These are phyloP conservation scores for Phytopythium vexans DNA, from an alignment of 352 stramenopile genomes.

Conservation along the genomic window DNA sequence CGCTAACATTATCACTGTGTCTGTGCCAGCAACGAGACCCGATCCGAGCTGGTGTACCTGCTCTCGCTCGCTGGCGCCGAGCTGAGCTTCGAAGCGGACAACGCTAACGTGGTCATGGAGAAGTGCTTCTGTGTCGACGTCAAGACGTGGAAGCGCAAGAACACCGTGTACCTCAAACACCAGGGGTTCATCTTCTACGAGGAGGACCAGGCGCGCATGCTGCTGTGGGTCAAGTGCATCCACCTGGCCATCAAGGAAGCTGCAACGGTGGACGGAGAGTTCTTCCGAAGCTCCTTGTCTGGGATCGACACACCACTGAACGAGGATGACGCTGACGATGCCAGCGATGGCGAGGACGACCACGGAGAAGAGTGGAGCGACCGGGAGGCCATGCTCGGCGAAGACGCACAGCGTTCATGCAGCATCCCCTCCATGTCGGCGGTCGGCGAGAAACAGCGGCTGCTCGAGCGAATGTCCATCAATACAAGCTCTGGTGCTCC, in stretches of 20 bases:
- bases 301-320: too few relatives aligned
- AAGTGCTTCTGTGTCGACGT: slow-evolving; percentile 78
- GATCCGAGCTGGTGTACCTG: slow-evolving; percentile 51
- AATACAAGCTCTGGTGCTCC: too few relatives aligned
- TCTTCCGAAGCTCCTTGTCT: slow-evolving; percentile 40
- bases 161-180: slow-evolving; percentile 45
- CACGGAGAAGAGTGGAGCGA: too few relatives aligned
- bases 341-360: too few relatives aligned
- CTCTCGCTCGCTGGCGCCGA: slow-evolving; percentile 53
- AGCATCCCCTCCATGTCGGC: too few relatives aligned
- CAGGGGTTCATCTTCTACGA: slow-evolving; percentile 77
- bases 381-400: too few relatives aligned
- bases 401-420: neutral
- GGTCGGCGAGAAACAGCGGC: too few relatives aligned
- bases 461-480: too few relatives aligned
- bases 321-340: neutral
- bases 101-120: slow-evolving; percentile 63
- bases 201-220: slow-evolving; percentile 62
- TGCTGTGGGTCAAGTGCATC: slow-evolving; percentile 78
- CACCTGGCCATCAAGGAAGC: slow-evolving; percentile 59
- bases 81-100: slow-evolving; percentile 68
- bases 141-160: slow-evolving; percentile 68
- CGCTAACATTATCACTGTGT: neutral
- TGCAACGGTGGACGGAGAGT: slow-evolving; percentile 30
- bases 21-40: slow-evolving; percentile 38